These are phyloP conservation scores for Pseudomassariella vexata DNA, from an alignment of 2,329 filamentous ascomycete species.

Conservation along the genomic window DNA sequence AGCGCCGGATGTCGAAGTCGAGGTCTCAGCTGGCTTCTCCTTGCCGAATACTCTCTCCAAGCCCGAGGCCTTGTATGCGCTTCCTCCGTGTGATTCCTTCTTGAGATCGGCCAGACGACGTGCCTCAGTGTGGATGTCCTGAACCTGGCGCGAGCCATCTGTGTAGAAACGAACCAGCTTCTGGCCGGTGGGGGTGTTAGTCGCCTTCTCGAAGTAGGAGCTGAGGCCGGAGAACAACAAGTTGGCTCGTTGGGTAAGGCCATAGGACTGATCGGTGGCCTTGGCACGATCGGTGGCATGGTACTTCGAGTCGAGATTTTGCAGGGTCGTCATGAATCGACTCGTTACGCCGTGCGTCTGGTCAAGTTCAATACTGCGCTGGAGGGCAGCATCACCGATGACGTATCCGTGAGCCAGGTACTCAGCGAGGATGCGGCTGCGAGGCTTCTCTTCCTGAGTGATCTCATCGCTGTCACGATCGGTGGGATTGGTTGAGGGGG, in stretches of 20 bases:
- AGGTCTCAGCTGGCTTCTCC: constrained; percentile 37
- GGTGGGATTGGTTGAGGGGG: constrained; percentile 48
- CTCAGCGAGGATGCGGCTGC: constrained; percentile 87
- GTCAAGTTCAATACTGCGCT: constrained; percentile 82
- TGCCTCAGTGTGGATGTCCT: constrained; percentile 91
- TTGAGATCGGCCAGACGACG: constrained; percentile 83
- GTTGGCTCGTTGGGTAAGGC: constrained; percentile 68
- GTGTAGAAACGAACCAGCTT: constrained; percentile 85
- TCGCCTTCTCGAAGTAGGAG: constrained; percentile 93
- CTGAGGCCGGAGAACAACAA: constrained; percentile 59
- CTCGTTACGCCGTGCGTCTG: constrained; percentile 78
- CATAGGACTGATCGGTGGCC: constrained; percentile 78
- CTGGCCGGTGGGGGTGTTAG: constrained; percentile 80
- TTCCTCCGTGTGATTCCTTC: constrained; percentile 56
- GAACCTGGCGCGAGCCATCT: constrained; percentile 77
- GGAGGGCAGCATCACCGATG: constrained; percentile 67
- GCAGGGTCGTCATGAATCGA: constrained; percentile 72
- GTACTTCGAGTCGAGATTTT: constrained; percentile 76
- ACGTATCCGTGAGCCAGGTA: constrained; percentile 94
- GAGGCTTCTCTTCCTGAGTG: constrained; percentile 94
- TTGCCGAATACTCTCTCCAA: constrained; percentile 54
- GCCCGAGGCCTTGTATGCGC: constrained; percentile 53
- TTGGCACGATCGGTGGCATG: constrained; percentile 83
- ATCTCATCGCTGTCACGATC: constrained; percentile 64
- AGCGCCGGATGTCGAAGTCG: constrained; percentile 13